These are phyloP conservation scores for Pilasporangium apinafurcum DNA, from an alignment of 352 stramenopile genomes.

Conservation along the genomic window DNA sequence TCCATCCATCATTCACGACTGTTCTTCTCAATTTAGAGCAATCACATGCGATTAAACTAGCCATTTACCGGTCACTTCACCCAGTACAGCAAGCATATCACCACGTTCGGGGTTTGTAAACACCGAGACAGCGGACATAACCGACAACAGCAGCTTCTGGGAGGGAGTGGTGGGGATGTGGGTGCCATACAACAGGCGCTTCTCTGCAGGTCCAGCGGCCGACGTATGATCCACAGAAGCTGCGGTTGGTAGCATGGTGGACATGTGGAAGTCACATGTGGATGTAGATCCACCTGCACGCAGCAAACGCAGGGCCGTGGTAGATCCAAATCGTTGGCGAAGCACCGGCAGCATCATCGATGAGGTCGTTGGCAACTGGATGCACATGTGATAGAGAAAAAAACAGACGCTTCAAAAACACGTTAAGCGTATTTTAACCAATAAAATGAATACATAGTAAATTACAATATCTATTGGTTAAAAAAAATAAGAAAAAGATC, in stretches of 20 bases:
- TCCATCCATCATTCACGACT: too few species aligned
- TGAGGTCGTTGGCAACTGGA: too few species aligned
- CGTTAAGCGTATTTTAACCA: too few species aligned
- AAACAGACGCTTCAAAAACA: too few species aligned
- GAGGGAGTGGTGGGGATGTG: conserved; percentile 73
- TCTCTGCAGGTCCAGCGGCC: conserved; percentile 32
- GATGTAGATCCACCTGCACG: neutral
- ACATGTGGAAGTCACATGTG: too few species aligned
- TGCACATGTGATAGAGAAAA: too few species aligned
- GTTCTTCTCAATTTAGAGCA: neutral
- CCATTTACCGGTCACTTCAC: conserved; percentile 88
- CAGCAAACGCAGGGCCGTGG: neutral
- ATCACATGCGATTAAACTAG: neutral
- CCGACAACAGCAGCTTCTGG: conserved; percentile 85
- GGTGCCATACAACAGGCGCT: conserved; percentile 56
- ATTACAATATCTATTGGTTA: too few species aligned
- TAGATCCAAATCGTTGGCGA: neutral
- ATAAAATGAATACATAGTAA: too few species aligned
- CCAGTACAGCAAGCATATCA: conserved; percentile 93
- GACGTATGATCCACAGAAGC: neutral
- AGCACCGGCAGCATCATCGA: neutral
- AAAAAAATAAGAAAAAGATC: too few species aligned
- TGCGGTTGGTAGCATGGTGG: too few species aligned
- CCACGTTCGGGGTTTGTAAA: conserved; percentile 90
- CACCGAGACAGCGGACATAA: conserved; percentile 85